Evolutionary conservation across 371 early-diverging fungal species (phyloP).

Genomic region (Circinella umbellata): DNA sequence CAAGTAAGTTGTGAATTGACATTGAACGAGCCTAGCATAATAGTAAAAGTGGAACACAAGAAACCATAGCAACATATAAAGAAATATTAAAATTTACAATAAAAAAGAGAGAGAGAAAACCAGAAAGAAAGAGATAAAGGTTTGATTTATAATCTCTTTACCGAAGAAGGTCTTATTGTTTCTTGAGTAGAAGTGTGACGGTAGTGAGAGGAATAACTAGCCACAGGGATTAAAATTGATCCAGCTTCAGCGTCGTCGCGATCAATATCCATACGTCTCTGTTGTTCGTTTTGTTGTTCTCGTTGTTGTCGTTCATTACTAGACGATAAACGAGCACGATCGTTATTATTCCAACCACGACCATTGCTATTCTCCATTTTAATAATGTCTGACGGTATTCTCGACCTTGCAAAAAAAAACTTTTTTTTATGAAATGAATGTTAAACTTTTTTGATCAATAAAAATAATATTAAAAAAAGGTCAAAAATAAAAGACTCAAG

Average conservation of each 20-base stretch:
- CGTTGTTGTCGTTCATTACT: constrained; percentile 1
- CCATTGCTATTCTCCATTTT: not conserved
- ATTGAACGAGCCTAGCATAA: constrained; percentile 8
- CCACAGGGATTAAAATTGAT: constrained; percentile 43
- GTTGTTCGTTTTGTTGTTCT: constrained; percentile 10
- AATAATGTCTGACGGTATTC: not conserved
- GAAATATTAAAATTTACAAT: not conserved
- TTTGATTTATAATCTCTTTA: not conserved
- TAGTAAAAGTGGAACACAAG: not conserved
- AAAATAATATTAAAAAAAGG: constrained; percentile 8
- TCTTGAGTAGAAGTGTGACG: not conserved
- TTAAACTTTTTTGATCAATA: not conserved
- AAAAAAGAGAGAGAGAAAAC: not conserved
- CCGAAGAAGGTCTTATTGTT: not conserved
- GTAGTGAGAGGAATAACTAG: constrained; percentile 22
- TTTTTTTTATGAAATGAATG: not conserved
- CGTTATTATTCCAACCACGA: not conserved
- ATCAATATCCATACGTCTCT: constrained; percentile 21
- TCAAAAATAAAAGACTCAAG: constrained; percentile 70
- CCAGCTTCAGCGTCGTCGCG: constrained; percentile 46
- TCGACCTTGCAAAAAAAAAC: not conserved
- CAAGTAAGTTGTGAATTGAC: constrained; percentile 13
- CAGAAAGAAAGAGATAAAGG: not conserved
- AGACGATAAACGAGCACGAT: not conserved
- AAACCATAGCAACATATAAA: not conserved